Evolutionary conservation across 169 alveolate genomes (phyloP).

Genomic region (Plasmodium knowlesi): DNA sequence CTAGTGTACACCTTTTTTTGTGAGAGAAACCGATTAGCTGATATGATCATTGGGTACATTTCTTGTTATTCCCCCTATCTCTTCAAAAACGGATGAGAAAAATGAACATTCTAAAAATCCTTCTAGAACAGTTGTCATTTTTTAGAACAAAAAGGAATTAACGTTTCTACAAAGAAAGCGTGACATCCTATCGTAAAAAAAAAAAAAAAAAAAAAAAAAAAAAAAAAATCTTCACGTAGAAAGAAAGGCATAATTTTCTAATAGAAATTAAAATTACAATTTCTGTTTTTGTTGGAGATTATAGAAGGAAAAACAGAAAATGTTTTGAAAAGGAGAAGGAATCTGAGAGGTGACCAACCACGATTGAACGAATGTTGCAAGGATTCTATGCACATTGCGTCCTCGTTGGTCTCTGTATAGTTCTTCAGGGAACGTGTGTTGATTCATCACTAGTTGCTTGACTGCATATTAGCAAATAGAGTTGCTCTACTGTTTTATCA

Average conservation of each 20-base stretch:
- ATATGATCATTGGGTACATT: neutral
- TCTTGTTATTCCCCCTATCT: neutral
- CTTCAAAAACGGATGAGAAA: neutral
- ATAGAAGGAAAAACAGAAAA: neutral
- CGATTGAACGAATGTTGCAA: neutral
- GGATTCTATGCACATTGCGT: neutral
- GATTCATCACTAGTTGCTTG: neutral
- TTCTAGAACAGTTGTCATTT: neutral
- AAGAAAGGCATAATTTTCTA: neutral
- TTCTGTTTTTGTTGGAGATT: neutral
- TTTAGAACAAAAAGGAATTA: neutral
- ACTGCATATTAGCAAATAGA: neutral
- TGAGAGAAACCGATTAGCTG: neutral
- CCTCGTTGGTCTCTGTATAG: neutral
- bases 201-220: too few species aligned
- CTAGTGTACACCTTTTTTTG: neutral
- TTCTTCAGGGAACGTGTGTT: neutral
- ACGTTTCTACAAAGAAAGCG: neutral
- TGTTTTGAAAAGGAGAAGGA: neutral
- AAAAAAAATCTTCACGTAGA: too few species aligned
- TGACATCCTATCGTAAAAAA: neutral
- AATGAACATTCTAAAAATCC: neutral
- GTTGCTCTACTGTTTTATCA: neutral
- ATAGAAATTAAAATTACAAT: neutral
- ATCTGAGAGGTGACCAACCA: neutral